These are phyloP conservation scores for Boletus rufocinnamomeus DNA, from an alignment of 768 basidiomycete species.

Conservation along the genomic window DNA sequence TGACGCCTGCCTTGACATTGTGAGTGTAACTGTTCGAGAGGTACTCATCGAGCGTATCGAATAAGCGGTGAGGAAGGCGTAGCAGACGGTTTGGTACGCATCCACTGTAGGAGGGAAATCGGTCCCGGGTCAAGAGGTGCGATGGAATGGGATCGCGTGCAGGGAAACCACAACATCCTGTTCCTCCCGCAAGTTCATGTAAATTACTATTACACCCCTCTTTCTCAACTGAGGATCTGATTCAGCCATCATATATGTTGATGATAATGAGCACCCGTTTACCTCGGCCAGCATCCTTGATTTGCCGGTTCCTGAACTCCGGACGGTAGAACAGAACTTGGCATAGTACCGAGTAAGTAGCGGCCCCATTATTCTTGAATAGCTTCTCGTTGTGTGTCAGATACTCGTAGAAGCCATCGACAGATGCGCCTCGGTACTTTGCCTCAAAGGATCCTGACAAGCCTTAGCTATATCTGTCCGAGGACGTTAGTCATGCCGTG, in stretches of 20 bases:
- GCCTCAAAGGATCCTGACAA: neutral
- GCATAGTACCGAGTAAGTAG: neutral
- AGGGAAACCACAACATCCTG: neutral
- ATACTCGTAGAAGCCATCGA: slow-evolving; percentile 12
- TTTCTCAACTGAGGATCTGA: neutral
- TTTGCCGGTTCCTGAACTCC: slow-evolving; percentile 3
- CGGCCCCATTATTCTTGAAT: neutral
- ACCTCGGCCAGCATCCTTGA: slow-evolving; percentile 9
- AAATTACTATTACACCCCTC: neutral
- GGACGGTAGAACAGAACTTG: slow-evolving; percentile 8
- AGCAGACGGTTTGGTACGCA: slow-evolving; percentile 2
- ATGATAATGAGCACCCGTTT: neutral
- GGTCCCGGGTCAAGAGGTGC: neutral
- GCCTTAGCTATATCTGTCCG: too few relatives aligned
- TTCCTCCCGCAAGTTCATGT: neutral
- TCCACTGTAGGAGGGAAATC: neutral
- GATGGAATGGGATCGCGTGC: neutral
- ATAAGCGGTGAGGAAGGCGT: slow-evolving; percentile 12
- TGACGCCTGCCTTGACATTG: neutral
- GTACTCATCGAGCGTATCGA: neutral
- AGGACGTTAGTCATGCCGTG: too few relatives aligned
- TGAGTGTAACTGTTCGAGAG: neutral
- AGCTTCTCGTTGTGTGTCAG: neutral
- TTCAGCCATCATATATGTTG: neutral
- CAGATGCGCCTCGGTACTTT: neutral